Conservation (phyloP, 768 basidiomycete genomes). For the Calocybe cyanea region DNA sequence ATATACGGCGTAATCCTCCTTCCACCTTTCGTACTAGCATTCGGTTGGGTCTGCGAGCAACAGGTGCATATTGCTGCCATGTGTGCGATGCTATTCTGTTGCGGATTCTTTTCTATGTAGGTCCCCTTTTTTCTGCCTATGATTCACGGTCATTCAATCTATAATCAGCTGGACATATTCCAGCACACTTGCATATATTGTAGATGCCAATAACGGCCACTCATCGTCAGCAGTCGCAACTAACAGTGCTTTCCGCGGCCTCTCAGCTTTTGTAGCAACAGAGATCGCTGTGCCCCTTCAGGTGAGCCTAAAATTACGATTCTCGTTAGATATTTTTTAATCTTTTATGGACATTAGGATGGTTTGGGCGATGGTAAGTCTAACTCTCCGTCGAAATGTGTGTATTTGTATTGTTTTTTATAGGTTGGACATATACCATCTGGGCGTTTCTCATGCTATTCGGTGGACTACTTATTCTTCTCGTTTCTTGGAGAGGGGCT, state of each 20-base stretch:
- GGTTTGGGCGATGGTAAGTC: slow-evolving; percentile 67
- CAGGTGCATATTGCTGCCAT: slow-evolving; percentile 63
- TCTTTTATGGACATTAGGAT: slow-evolving; percentile 34
- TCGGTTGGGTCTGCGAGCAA: slow-evolving; percentile 71
- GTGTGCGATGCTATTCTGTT: slow-evolving; percentile 66
- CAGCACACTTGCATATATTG: slow-evolving; percentile 77
- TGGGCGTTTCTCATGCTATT: slow-evolving; percentile 48
- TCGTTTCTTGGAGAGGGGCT: slow-evolving; percentile 57
- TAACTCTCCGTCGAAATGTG: not conserved
- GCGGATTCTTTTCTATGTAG: slow-evolving; percentile 74
- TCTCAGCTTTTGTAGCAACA: slow-evolving; percentile 61
- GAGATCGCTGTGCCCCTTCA: slow-evolving; percentile 76
- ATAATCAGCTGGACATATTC: slow-evolving; percentile 50
- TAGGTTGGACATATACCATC: slow-evolving; percentile 67
- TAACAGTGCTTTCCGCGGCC: slow-evolving; percentile 75
- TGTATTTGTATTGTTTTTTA: not conserved
- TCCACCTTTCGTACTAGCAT: slow-evolving; percentile 59
- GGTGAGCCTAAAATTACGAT: slow-evolving; percentile 26
- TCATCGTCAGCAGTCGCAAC: slow-evolving; percentile 72
- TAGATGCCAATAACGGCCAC: slow-evolving; percentile 81
- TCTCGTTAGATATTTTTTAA: too few relatives aligned
- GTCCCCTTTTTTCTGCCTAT: slow-evolving; percentile 16
- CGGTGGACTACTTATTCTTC: slow-evolving; percentile 51
- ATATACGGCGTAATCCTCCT: slow-evolving; percentile 52
- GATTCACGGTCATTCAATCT: not conserved